Evolutionary conservation across 23 red algal species (phyloP).

Genomic region (Gracilaria domingensis): DNA sequence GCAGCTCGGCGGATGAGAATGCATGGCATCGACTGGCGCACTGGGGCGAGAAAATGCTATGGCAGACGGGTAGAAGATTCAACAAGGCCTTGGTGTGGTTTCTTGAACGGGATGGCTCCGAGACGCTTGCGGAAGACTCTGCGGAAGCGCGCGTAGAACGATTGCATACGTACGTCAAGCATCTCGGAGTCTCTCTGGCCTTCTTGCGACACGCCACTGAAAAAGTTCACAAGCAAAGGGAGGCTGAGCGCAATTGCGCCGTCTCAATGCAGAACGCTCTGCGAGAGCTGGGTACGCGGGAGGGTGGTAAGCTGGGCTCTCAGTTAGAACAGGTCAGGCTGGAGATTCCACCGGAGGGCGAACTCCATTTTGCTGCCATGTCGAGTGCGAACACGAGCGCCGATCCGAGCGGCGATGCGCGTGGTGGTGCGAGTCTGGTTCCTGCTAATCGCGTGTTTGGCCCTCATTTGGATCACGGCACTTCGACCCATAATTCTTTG

Average conservation of each 20-base stretch:
- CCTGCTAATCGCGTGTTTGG: neutral
- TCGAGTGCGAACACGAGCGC: neutral
- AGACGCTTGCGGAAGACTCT: neutral
- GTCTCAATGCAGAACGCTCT: slow-evolving; percentile 49
- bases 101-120: slow-evolving; percentile 37
- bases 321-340: slow-evolving; percentile 28
- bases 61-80: slow-evolving; percentile 53
- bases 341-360: slow-evolving; percentile 4
- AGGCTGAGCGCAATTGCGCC: slow-evolving; percentile 5
- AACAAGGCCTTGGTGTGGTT: slow-evolving; percentile 69
- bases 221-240: slow-evolving; percentile 16
- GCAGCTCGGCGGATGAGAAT: slow-evolving; percentile 24
- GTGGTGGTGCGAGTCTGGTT: neutral
- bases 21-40: neutral
- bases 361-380: neutral
- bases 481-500: neutral
- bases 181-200: slow-evolving; percentile 49
- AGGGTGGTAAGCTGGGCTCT: slow-evolving; percentile 62
- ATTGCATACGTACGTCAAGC: slow-evolving; percentile 69
- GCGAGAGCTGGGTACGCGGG: slow-evolving; percentile 52
- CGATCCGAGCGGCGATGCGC: neutral
- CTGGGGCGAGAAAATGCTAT: slow-evolving; percentile 63
- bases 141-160: slow-evolving; percentile 62
- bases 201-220: slow-evolving; percentile 35
- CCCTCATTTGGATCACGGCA: neutral